Evolutionary conservation across 768 basidiomycete species (phyloP), one percentile per base, ranked within the genome.

Genomic region (Mycena capillaripes): DNA sequence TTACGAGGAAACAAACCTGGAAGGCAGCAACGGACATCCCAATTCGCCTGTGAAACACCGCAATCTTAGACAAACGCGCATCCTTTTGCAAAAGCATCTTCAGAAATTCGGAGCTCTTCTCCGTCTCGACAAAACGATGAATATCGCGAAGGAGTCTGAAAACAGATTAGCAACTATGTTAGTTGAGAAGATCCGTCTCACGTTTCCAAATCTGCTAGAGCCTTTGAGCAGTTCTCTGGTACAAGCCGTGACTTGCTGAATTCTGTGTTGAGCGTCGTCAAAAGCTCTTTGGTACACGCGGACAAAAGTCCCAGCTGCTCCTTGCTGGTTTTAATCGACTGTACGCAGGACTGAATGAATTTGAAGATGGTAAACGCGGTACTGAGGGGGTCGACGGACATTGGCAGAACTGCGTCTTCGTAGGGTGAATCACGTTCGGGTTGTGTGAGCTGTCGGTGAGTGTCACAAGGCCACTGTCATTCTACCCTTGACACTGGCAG

Each of bases 221-320:
- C 27, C 40, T 57, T 56, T 0, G 10, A 23, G n/a, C 69, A 70
- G 42, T 63, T 42, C 10, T 30, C 60, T 12, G 60, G 53, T 2
- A 70, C 23, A 19, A 70, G 53, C 29, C 60, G 38, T 46, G 61
- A 32, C 27, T 63, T 27, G 30, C 27, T 62, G 42, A 70, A 63
- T 55, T 74, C 72, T 6, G 42, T n/a, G 32, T 74, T 65, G 21
- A 74, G 68, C 14, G 64, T 70, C 30, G 46, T 29, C 32, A 74
- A 52, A 52, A 74, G 68, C 42, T 70, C 9, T 23, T 23, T 19
- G n/a, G 53, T 32, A n/a, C 57, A 70, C 12, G 16, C n/a, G 6
- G 64, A 17, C n/a, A 74, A 36, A n/a, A 65, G 46, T 10, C 23
- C n/a, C 4, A 74, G 62, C 38, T 74, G 72, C 34, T 70, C 25